Evolutionary conservation across 2,329 filamentous ascomycete genomes (phyloP), one percentile per base, ranked within the genome.

Genomic region (Sarocladiaceae sp.): DNA sequence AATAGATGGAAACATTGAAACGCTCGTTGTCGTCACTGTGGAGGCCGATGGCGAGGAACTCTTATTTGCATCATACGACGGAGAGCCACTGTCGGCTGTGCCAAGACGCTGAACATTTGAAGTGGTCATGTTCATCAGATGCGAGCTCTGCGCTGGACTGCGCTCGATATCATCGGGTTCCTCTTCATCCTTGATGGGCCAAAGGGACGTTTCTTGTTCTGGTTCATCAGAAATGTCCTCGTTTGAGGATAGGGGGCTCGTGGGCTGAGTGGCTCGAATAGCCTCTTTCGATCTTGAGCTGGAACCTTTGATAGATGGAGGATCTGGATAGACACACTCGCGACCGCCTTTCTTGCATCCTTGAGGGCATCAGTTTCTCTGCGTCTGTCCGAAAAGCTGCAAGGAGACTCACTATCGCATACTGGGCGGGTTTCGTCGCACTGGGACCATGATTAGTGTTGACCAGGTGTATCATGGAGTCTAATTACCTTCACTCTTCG

Each of bases 321-420:
- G 75, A 46, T 93, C 90, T 2, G 94, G 93, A 66, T 97, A 99
- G 54, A 88, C 78, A 66, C 94, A 99, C 58, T 96, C 90, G 70
- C 94, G 82, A 59, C 85, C 88, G 48, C 93, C 94, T 70, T 97
- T 99, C 60, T 84, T 87, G 69, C 94, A 99, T 62, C 93, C 91
- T 87, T 55, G 35, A 61, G 68, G 56, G 68, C 66, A 56, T 18
- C 35, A 20, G n/a, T 25, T 29, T 15, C 47, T 60, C 52, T 61
- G 58, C 39, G 29, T 33, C 15, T 36, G 2, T 33, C 20, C 37
- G 40, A 48, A 33, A 40, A 31, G 15, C n/a, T n/a, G 33, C 10
- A 35, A 22, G 39, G 52, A 20, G 55, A 60, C 77, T 71, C 73
- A 87, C 84, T 76, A 66, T 97, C 92, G 71, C 94, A 97, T 51